Base-by-base conservation (phyloP, 371 early-diverging fungal genomes). In the Dinochytrium kinnereticum region DNA sequence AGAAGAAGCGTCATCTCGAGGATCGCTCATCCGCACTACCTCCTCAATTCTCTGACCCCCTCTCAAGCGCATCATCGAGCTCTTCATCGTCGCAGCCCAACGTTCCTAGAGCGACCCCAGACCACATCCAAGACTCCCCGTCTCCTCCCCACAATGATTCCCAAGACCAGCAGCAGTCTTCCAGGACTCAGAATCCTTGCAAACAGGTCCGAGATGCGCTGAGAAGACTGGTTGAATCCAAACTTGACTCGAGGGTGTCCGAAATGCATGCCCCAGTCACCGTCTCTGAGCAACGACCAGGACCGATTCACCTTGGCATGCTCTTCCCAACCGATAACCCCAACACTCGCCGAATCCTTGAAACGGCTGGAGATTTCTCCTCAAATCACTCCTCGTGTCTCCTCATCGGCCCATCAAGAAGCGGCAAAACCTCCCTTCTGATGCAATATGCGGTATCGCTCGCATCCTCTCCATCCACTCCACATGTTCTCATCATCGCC, bases 1-100 rank as follows among this genome's bases (percentile, higher is more conserved):
- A 55, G 21, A 55, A 55, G 57, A 55, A 55, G 57, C 57, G 57
- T 44, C 44, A 44, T 44, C 7, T 44, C 44, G 44, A 44, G 44
- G 19, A 13, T 19, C 13, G 19, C 44, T 19, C 44, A 7, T 44
- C 44, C 19, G 44, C 44, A 7, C 44, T 53, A 13, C 26, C 26
- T 53, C n/a, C 10, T 5, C n/a, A 53, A 13, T n/a, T 13, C 55
- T 13, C 24, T 26, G 55, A 53, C 26, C 55, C 55, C 26, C 55
- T 53, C 7, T 53, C 55, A 15, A 53, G 55, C 55, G 13, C 55
- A 53, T 53, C 55, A 5, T 53, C 26, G 10, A 21, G n/a, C 55
- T 53, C 55, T 24, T 24, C 55, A 53, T 53, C 26, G 5, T 53
- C 55, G 5, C 55, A 53, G 26, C 13, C 55, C 24, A 53, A 53